A percentile compares a stretch with the other conserved stretches of the same genome.
phyloP scores from a whole-genome alignment of 1,284 basidiomycete species.

The Ganoderma boninense region DNA sequence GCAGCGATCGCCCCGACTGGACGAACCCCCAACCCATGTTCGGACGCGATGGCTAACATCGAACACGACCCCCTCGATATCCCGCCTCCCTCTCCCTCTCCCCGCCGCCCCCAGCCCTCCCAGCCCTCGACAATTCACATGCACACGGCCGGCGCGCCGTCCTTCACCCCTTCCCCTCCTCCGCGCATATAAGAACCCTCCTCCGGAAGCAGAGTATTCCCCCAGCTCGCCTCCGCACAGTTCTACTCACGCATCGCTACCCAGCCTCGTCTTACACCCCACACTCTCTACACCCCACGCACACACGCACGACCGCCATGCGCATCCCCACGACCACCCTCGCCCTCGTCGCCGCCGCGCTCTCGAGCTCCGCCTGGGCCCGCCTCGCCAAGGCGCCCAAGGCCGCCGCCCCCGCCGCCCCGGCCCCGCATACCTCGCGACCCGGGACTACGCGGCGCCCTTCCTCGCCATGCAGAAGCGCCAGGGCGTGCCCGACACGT shows the following conservation, averaged over 20 bases:
- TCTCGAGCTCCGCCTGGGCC: not conserved
- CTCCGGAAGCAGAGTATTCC: not conserved
- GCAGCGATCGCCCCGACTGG: too few species aligned
- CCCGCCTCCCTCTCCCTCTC: too few species aligned
- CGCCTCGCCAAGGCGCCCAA: not conserved
- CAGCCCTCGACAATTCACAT: too few species aligned
- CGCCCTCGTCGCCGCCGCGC: not conserved
- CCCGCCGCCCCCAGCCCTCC: too few species aligned
- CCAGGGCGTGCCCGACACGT: too few species aligned
- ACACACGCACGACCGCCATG: not conserved
- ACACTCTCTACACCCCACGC: not conserved
- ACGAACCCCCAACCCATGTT: too few species aligned
- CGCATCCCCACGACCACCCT: not conserved
- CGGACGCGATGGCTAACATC: too few species aligned
- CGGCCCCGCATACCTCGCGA: not conserved
- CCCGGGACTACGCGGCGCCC: not conserved
- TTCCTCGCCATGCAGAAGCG: too few species aligned
- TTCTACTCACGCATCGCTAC: not conserved
- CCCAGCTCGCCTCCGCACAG: not conserved
- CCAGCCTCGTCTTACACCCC: not conserved
- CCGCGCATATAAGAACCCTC: not conserved
- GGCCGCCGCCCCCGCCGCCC: too few species aligned
- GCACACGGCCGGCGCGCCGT: too few species aligned
- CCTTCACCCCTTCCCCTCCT: too few species aligned
- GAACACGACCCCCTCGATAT: too few species aligned